A percentile compares a stretch with the other conserved stretches of the same genome.
Conservation (phyloP, 2,329 filamentous ascomycete genomes). For the Truncatella angustata region DNA sequence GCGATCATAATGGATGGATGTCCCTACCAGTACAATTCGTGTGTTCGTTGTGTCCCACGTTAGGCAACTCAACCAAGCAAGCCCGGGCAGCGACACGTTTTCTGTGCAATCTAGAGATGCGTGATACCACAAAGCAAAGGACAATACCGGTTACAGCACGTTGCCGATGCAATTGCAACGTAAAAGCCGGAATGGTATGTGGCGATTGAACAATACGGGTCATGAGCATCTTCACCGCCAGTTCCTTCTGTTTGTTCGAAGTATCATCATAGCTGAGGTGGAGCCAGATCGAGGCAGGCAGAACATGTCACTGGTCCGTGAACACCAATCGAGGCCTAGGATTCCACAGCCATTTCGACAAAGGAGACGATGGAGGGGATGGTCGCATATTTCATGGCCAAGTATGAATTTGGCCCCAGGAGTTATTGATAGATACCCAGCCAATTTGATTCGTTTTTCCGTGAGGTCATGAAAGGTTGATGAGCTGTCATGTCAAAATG, state of each 20-base stretch:
- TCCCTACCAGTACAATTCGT: no score
- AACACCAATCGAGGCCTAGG: no score
- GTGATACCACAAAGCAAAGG: no score
- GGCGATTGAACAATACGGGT: no score
- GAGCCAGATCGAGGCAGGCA: neutral
- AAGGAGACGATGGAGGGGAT: neutral
- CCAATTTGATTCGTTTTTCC: neutral
- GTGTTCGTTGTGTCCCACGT: no score
- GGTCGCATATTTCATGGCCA: conserved; percentile 3
- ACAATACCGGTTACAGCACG: no score
- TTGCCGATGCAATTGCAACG: neutral
- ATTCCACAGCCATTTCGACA: neutral
- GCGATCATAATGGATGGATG: no score
- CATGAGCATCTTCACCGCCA: conserved; percentile 3
- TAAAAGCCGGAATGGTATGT: neutral
- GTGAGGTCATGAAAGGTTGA: conserved; percentile 3
- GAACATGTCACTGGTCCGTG: neutral
- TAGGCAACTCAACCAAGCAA: no score
- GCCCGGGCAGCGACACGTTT: neutral
- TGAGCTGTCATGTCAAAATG: neutral
- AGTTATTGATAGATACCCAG: neutral
- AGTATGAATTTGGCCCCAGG: neutral
- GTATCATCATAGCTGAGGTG: neutral
- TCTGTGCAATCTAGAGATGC: neutral
- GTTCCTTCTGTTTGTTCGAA: neutral